Conservation (phyloP, 192 early-diverging fungal species). For the Hyaloraphidium curvatum region DNA sequence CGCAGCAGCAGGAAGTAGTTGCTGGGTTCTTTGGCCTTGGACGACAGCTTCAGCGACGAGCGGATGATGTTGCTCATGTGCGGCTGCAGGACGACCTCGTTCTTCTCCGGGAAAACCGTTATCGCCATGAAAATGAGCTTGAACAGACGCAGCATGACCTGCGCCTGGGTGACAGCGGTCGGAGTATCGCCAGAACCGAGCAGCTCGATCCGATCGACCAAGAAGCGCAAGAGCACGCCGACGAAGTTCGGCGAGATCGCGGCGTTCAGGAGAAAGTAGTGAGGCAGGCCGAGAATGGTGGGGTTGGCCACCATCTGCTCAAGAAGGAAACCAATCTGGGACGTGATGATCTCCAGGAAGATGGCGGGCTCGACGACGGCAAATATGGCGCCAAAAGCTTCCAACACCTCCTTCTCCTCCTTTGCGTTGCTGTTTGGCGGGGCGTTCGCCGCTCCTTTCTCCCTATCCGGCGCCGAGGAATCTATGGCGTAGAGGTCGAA, state of each 20-base stretch:
- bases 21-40: conserved; percentile 63
- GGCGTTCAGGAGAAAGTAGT: conserved; percentile 71
- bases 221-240: conserved; percentile 50
- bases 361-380: conserved; percentile 62
- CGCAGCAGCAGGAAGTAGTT: conserved; percentile 89
- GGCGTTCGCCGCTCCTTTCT: conserved; percentile 8
- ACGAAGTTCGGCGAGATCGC: conserved; percentile 56
- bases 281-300: conserved; percentile 59
- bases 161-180: conserved; percentile 24
- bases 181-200: conserved; percentile 46
- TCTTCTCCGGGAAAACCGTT: conserved; percentile 71
- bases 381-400: conserved; percentile 75
- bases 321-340: conserved; percentile 71
- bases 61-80: conserved; percentile 79
- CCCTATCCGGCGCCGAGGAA: conserved; percentile 6
- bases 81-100: conserved; percentile 83
- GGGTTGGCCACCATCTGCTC: conserved; percentile 59
- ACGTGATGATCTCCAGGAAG: conserved; percentile 89
- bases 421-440: conserved; percentile 16
- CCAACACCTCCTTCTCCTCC: conserved; percentile 81
- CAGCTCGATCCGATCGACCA: conserved; percentile 57
- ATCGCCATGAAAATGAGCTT: conserved; percentile 88
- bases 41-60: conserved; percentile 61
- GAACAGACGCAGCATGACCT: conserved; percentile 73
- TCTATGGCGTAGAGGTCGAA: conserved; percentile 68